Base-by-base conservation (phyloP, 345 rosid species). In the Rubroshorea leprosula region DNA sequence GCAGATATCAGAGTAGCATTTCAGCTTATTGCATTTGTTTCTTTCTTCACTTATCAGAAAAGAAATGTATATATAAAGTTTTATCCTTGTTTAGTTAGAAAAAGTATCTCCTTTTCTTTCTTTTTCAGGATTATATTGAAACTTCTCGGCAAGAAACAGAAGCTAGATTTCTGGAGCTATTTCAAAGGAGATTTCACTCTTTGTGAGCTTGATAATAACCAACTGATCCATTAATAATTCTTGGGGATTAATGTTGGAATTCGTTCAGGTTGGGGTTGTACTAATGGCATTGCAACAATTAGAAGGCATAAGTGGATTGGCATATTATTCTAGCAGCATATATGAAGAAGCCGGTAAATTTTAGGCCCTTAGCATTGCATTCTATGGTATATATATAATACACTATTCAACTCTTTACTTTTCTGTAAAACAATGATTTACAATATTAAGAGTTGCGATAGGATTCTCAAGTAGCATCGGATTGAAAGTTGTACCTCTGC, bases 231-330 rank as follows among this genome's bases (percentile, higher is more conserved):
- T 35, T 10, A 35, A 4, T 35, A 6, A 1, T 29, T 29, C 9
- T 29, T 3, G 9, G 4, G 9, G 12, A 6, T 35, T 35, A 13
- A 3, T 6, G 9, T 16, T 26, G 55, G 15, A 50, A 29, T 44
- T 12, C 10, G 51, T 29, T 13, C 38, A 87, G 96, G 68, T 78
- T 20, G 87, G 80, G n/a, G 66, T 79, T 39, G 96, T 89, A 27
- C 64, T 84, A 49, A 75, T 87, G 89, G 54, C 82, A 21, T 66
- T 84, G 18, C 89, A 85, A 47, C 84, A 83, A 64, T 66, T 84
- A 4, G 78, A 74, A 57, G 96, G 96, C 23, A 60, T 17, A 49
- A 64, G 58, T 46, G 86, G 76, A 0, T 1, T 83, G 47, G 20
- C 51, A 38, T 78, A 62, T 63, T 88, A 83, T 66, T 68, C 80